A percentile compares a stretch with the other conserved stretches of the same genome.
Conservation (phyloP, 2,329 filamentous ascomycete species). For the Sporothrix schenckii region DNA sequence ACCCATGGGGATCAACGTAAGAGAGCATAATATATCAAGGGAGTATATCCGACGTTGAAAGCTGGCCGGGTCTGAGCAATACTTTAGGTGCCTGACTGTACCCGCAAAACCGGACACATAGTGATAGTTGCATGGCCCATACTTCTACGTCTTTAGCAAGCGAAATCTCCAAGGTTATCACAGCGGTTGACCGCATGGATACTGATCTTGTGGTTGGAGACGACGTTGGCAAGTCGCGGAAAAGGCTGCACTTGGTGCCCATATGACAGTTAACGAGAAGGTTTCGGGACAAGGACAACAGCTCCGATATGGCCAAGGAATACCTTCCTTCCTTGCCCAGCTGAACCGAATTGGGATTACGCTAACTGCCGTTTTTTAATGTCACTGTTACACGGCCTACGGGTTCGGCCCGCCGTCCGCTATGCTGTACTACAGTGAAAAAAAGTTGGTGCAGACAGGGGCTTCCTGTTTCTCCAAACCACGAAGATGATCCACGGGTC, state of each 20-base stretch:
- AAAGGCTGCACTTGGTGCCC: not conserved
- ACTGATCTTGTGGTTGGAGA: not conserved
- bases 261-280: not conserved
- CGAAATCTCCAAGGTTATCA: no score
- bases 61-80: not conserved
- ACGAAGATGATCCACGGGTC: conserved; percentile 39
- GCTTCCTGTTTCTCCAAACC: conserved; percentile 40
- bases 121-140: no score
- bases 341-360: no score
- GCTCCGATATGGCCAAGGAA: not conserved
- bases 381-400: conserved; percentile 40
- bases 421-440: conserved; percentile 39
- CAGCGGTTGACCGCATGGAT: not conserved
- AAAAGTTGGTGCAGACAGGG: conserved; percentile 40
- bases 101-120: not conserved
- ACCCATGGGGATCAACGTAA: not conserved
- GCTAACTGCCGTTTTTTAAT: not conserved
- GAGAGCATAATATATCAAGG: not conserved
- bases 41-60: no score
- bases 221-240: not conserved
- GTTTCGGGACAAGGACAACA: not conserved
- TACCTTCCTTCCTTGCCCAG: conserved; percentile 30
- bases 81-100: not conserved
- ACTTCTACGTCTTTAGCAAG: no score
- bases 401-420: conserved; percentile 42